A percentile compares a stretch with the other conserved stretches of the same genome.
phyloP scores from a whole-genome alignment of 148 eudicot species.

The Limonium bicolor region DNA sequence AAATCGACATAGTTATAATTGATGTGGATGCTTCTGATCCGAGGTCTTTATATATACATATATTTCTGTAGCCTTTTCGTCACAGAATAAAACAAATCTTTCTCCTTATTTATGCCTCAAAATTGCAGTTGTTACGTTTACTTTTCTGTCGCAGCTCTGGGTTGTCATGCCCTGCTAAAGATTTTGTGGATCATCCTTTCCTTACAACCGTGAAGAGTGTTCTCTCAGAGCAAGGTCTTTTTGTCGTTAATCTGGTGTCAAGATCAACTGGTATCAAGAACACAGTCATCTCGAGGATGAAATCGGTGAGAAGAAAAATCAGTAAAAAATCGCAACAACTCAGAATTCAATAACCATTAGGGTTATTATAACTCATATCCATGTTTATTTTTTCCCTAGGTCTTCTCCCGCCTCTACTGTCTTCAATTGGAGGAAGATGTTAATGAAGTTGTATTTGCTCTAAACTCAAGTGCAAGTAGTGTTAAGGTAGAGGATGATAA shows the following conservation, averaged over 20 bases:
- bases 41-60: conserved; percentile 24
- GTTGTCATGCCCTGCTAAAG: conserved; percentile 81
- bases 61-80: not conserved
- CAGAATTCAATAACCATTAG: not conserved
- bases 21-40: conserved; percentile 93
- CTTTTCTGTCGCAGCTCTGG: conserved; percentile 72
- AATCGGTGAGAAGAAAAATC: conserved; percentile 35
- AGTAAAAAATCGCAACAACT: too few relatives aligned
- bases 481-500: conserved; percentile 21
- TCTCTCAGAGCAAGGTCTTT: conserved; percentile 77
- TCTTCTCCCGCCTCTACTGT: conserved; percentile 46
- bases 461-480: conserved; percentile 24
- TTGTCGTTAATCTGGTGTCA: conserved; percentile 75
- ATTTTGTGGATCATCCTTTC: conserved; percentile 73
- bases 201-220: conserved; percentile 34
- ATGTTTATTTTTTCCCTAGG: conserved; percentile 20
- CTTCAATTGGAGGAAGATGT: conserved; percentile 91
- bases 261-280: conserved; percentile 64
- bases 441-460: conserved; percentile 76
- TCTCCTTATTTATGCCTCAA: not conserved
- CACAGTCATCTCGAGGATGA: conserved; percentile 53
- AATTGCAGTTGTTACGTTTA: not conserved
- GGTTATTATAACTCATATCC: not conserved
- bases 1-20: conserved; percentile 50
- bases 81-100: not conserved